Evolutionary conservation across 345 rosid genomes (phyloP).

Genomic region (Linum lewisii): DNA sequence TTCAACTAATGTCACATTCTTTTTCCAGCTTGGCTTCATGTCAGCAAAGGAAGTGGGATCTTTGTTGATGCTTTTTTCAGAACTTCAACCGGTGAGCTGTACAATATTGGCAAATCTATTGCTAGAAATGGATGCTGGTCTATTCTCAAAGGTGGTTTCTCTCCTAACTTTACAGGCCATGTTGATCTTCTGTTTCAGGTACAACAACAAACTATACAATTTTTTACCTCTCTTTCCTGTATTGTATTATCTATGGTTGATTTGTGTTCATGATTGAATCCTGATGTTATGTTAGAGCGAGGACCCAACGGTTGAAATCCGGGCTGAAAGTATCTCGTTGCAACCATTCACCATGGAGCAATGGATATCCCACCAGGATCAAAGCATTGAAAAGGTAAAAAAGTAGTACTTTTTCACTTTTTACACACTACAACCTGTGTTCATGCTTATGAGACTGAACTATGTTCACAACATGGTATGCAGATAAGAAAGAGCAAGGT

Average conservation of each 20-base stretch:
- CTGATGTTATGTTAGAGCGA: constrained; percentile 36
- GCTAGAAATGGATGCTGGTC: constrained; percentile 75
- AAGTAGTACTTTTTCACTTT: too few species aligned
- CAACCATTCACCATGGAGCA: constrained; percentile 54
- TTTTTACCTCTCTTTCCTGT: too few species aligned
- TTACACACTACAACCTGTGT: too few species aligned
- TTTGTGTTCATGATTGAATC: too few species aligned
- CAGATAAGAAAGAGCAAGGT: constrained; percentile 60
- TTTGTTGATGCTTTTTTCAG: constrained; percentile 31
- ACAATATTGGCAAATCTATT: constrained; percentile 31
- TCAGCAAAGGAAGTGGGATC: constrained; percentile 29
- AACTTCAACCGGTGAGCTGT: constrained; percentile 25
- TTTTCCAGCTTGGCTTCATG: constrained; percentile 65
- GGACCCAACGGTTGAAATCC: constrained; percentile 31
- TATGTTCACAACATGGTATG: background rate
- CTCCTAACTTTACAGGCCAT: constrained; percentile 38
- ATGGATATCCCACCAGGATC: constrained; percentile 64
- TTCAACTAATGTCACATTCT: background rate
- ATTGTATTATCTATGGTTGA: too few species aligned
- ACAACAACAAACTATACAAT: background rate
- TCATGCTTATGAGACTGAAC: too few species aligned
- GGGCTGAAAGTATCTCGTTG: constrained; percentile 42
- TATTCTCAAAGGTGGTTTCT: constrained; percentile 61
- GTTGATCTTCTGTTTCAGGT: constrained; percentile 54
- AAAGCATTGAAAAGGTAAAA: constrained; percentile 46